Conservation (phyloP, 2,329 filamentous ascomycete genomes). For the Cryphonectria japonica region DNA sequence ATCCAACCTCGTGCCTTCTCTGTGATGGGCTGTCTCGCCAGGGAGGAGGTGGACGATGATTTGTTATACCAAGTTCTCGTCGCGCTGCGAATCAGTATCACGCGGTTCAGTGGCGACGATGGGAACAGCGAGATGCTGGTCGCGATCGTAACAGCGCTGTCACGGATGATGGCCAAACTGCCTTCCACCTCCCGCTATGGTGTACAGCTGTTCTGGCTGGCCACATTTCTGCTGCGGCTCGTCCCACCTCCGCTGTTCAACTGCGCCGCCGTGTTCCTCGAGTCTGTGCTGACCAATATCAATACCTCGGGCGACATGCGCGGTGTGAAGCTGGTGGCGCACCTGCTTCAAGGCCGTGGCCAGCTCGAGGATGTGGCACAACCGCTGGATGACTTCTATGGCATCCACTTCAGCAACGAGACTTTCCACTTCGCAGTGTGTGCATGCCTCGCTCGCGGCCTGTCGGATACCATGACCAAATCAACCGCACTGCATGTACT, state of each 20-base stretch:
- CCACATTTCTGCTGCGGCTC: conserved; percentile 67
- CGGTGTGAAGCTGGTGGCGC: conserved; percentile 61
- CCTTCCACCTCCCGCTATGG: conserved; percentile 69
- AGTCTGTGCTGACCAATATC: conserved; percentile 67
- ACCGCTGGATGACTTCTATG: conserved; percentile 66
- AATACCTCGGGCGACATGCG: conserved; percentile 63
- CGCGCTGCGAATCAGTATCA: conserved; percentile 66
- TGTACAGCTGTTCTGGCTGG: conserved; percentile 71
- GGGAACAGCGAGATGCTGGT: conserved; percentile 70
- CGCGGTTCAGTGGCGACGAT: conserved; percentile 64
- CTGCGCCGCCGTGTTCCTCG: conserved; percentile 66
- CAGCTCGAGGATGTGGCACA: conserved; percentile 66
- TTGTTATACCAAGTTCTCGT: conserved; percentile 73
- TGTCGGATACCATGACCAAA: conserved; percentile 65
- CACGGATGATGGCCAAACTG: conserved; percentile 73
- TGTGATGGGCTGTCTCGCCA: conserved; percentile 71
- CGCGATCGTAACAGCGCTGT: conserved; percentile 67
- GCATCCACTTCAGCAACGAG: conserved; percentile 65
- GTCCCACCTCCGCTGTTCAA: conserved; percentile 67
- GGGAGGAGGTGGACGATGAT: conserved; percentile 74
- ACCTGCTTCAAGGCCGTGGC: conserved; percentile 63
- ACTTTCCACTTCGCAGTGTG: conserved; percentile 71
- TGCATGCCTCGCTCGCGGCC: conserved; percentile 65
- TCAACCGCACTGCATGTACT: conserved; percentile 62
- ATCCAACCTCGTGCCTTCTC: conserved; percentile 72